These are phyloP conservation scores for Scutellaria galericulata DNA, from an alignment of 257 asterid genomes.

Conservation along the genomic window DNA sequence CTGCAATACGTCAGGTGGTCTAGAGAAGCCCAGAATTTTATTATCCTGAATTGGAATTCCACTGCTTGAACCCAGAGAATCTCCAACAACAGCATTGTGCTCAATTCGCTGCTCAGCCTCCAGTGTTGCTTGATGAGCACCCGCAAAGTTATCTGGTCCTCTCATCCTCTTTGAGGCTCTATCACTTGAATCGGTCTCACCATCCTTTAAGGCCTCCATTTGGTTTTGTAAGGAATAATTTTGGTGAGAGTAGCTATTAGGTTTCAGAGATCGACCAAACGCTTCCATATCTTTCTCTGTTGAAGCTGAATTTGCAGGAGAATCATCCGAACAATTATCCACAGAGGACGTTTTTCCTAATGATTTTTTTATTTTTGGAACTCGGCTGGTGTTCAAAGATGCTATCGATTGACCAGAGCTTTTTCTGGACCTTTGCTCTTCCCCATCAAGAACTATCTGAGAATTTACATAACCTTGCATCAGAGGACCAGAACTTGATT, in stretches of 20 bases:
- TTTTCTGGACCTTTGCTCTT: slow-evolving; percentile 49
- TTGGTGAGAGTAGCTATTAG: slow-evolving; percentile 58
- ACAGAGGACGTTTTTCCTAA: slow-evolving; percentile 46
- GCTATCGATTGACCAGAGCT: slow-evolving; percentile 43
- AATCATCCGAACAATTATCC: slow-evolving; percentile 52
- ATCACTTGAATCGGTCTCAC: slow-evolving; percentile 60
- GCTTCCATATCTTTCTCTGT: slow-evolving; percentile 68
- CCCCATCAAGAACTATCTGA: slow-evolving; percentile 41
- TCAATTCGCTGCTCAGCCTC: slow-evolving; percentile 49
- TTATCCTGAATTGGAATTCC: slow-evolving; percentile 53
- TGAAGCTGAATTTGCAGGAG: slow-evolving; percentile 67
- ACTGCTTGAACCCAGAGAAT: slow-evolving; percentile 45
- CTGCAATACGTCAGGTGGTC: slow-evolving; percentile 45
- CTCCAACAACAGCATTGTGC: slow-evolving; percentile 41
- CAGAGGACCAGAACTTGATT: slow-evolving; percentile 53
- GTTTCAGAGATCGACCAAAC: slow-evolving; percentile 81
- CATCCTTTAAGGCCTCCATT: slow-evolving; percentile 51
- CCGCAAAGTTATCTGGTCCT: slow-evolving; percentile 55
- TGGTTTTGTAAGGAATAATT: slow-evolving; percentile 61
- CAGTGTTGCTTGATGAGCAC: slow-evolving; percentile 43
- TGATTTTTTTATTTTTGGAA: slow-evolving; percentile 42
- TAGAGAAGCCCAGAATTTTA: slow-evolving; percentile 49
- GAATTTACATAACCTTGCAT: slow-evolving; percentile 40
- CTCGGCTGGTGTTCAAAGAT: slow-evolving; percentile 37
- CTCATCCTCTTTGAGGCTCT: slow-evolving; percentile 66